Evolutionary conservation across 768 basidiomycete species (phyloP), one percentile per base, ranked within the genome.

Genomic region (Cystobasidium onofrii): DNA sequence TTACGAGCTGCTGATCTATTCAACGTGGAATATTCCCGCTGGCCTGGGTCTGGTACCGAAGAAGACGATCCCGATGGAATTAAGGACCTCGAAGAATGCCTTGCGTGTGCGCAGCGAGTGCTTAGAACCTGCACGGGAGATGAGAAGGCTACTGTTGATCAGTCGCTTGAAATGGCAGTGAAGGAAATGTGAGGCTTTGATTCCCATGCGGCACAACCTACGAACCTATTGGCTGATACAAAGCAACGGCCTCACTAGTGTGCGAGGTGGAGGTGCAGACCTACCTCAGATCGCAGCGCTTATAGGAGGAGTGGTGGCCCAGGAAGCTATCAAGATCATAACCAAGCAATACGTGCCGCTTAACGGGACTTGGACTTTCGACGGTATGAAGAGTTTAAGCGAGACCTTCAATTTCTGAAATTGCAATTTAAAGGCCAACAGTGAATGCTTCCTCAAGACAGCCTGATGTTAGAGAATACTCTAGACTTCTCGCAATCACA

Each of bases 291-390:
- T 88, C 1, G 91, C 95, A 0, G 94, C 94, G 1, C 87, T 98
- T 78, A 83, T 97, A 0, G 96, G 96, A 0, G 96, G 96, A 1
- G 81, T 98, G 41, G 89, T 97, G 23, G 92, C 94, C 29, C 96
- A 99, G 78, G 96, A 99, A 80, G 88, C 88, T 6, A 98, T 98
- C 85, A 98, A 99, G 85, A 85, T 98, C 82, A 89, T 95, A 78
- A 99, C 95, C 73, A 88, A 87, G 78, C 96, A 99, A 81, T 99
- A 99, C 80, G 85, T 94, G 17, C 94, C 96, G 9, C 85, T 95
- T 62, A 87, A 89, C 75, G 90, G 91, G 17, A 89, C 88, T 76
- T 90, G 89, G 77, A 84, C 91, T 27, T 83, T 95, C 61, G 93
- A 98, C 82, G 85, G 96, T 36, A 79, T 84, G 74, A 79, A 81